Percentiles rank a stretch among this genome's conserved stretches.
phyloP scores from a whole-genome alignment of 2,329 filamentous ascomycete species.

The Verticillium albo-atrum region DNA sequence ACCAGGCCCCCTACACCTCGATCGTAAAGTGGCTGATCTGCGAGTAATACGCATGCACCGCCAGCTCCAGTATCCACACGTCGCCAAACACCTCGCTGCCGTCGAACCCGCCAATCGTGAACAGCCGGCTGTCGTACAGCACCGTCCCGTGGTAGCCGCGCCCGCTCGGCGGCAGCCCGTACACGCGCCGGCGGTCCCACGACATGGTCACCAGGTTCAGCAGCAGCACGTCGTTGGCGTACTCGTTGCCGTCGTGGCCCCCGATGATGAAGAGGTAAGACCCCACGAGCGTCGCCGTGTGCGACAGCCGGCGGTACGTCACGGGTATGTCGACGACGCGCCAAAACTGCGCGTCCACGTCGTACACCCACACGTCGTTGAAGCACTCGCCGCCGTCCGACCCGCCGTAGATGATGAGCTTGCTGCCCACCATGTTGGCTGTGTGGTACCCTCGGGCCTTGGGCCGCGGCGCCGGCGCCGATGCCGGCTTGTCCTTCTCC shows the following conservation, averaged over 20 bases:
- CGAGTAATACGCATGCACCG: slow-evolving; percentile 67
- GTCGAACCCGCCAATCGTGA: slow-evolving; percentile 65
- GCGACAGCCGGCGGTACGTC: slow-evolving; percentile 61
- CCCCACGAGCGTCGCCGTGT: slow-evolving; percentile 65
- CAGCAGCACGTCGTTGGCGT: slow-evolving; percentile 64
- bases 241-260: slow-evolving; percentile 66
- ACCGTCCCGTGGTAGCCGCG: slow-evolving; percentile 65
- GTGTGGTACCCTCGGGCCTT: slow-evolving; percentile 68
- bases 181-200: slow-evolving; percentile 65
- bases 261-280: slow-evolving; percentile 68
- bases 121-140: slow-evolving; percentile 59
- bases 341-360: slow-evolving; percentile 59
- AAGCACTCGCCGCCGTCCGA: slow-evolving; percentile 70
- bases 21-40: slow-evolving; percentile 71
- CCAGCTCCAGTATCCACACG: slow-evolving; percentile 62
- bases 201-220: slow-evolving; percentile 69
- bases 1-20: slow-evolving; percentile 42
- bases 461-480: slow-evolving; percentile 38
- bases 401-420: slow-evolving; percentile 67
- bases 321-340: slow-evolving; percentile 53
- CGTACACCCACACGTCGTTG: slow-evolving; percentile 69
- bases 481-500: slow-evolving; percentile 22
- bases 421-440: slow-evolving; percentile 68
- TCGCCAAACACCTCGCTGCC: slow-evolving; percentile 64
- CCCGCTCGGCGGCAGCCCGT: slow-evolving; percentile 57